phyloP scores from a whole-genome alignment of 352 stramenopile genomes.

The Pythium aristosporum region DNA sequence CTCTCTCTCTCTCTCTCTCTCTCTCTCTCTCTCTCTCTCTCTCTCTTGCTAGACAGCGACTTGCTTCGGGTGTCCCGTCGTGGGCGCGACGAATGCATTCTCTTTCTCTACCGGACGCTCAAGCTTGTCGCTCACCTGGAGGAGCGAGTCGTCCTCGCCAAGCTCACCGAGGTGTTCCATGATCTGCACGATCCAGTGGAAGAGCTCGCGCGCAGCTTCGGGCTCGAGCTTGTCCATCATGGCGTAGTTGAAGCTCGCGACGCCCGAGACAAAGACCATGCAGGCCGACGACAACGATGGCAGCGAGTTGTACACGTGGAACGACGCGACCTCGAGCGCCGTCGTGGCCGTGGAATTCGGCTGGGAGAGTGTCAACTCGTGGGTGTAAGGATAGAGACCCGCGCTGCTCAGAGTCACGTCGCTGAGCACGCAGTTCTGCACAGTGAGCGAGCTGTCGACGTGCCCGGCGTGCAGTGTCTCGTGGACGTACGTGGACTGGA shows the following conservation, averaged over 20 bases:
- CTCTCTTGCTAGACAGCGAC: slow-evolving; percentile 5
- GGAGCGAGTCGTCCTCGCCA: slow-evolving; percentile 38
- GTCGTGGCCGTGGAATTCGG: slow-evolving; percentile 17
- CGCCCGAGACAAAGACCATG: slow-evolving; percentile 50
- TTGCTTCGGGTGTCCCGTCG: not conserved
- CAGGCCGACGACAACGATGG: slow-evolving; percentile 50
- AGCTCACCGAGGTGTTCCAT: slow-evolving; percentile 48
- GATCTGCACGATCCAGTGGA: slow-evolving; percentile 52
- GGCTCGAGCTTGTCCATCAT: slow-evolving; percentile 63
- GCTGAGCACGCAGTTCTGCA: slow-evolving; percentile 45
- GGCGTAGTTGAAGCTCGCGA: slow-evolving; percentile 57
- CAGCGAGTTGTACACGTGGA: slow-evolving; percentile 60
- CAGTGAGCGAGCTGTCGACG: slow-evolving; percentile 30
- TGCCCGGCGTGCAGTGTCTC: slow-evolving; percentile 51
- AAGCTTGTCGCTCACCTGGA: slow-evolving; percentile 39
- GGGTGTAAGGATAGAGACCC: slow-evolving; percentile 31
- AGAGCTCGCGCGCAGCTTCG: slow-evolving; percentile 34
- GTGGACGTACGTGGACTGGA: slow-evolving; percentile 63
- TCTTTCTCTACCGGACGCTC: slow-evolving; percentile 6
- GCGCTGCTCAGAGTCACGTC: slow-evolving; percentile 41
- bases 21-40: too few relatives aligned
- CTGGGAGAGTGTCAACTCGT: slow-evolving; percentile 5
- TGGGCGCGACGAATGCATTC: not conserved
- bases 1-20: too few relatives aligned
- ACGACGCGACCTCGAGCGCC: slow-evolving; percentile 36